phyloP scores from a whole-genome alignment of 2,329 filamentous ascomycete species.

The Colletotrichum viniferum region DNA sequence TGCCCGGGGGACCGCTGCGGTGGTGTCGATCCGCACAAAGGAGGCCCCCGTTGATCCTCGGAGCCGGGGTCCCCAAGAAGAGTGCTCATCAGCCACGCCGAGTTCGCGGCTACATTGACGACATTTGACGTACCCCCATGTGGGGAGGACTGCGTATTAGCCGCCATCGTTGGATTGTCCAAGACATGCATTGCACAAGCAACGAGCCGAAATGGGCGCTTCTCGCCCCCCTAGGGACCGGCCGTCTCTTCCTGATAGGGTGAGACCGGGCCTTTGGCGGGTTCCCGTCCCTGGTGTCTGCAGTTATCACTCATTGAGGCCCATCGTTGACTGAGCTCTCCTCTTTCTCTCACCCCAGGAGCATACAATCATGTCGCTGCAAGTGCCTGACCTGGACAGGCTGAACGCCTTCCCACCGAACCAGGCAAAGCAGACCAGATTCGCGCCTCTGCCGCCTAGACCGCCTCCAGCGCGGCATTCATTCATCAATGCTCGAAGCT shows the following conservation, averaged over 20 bases:
- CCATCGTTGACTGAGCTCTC: slow-evolving; percentile 1
- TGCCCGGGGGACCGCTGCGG: not conserved
- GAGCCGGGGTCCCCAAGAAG: not conserved
- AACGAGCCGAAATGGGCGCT: slow-evolving; percentile 1
- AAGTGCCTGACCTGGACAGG: slow-evolving; percentile 14
- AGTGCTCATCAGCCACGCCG: slow-evolving; percentile 6
- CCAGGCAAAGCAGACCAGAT: slow-evolving; percentile 17
- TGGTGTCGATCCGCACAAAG: not conserved
- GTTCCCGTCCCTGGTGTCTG: not conserved
- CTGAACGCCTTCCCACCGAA: not conserved
- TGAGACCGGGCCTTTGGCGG: not conserved
- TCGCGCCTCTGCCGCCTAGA: slow-evolving; percentile 11
- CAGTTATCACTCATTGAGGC: slow-evolving; percentile 16
- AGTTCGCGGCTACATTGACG: not conserved
- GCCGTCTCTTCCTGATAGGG: slow-evolving; percentile 1
- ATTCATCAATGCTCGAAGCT: slow-evolving; percentile 5
- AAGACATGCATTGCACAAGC: slow-evolving; percentile 7
- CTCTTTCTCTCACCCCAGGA: not conserved
- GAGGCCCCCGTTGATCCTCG: not conserved
- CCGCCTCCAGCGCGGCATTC: slow-evolving; percentile 3
- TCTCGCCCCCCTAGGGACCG: not conserved
- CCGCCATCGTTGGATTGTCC: not conserved
- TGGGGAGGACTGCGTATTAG: not conserved
- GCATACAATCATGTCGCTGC: slow-evolving; percentile 10
- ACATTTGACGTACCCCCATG: not conserved